Percentiles rank a stretch among this genome's conserved stretches.
Evolutionary conservation across 495 filamentous ascomycete species (phyloP).

Genomic region (Amniculicola lignicola): DNA sequence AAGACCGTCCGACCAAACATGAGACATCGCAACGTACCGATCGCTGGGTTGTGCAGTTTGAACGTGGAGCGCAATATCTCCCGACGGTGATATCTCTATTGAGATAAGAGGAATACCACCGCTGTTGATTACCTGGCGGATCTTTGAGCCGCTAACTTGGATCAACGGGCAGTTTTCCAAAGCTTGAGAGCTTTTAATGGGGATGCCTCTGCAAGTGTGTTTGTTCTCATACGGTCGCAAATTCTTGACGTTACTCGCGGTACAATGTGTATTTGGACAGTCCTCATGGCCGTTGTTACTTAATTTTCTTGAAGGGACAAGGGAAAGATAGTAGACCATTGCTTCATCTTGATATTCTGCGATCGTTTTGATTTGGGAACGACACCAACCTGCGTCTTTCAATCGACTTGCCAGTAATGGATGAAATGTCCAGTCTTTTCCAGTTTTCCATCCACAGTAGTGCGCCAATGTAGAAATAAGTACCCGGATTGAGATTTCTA

Average conservation of each 20-base stretch:
- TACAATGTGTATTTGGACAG: neutral
- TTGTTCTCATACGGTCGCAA: neutral
- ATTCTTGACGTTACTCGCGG: neutral
- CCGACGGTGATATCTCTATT: neutral
- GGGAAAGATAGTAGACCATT: neutral
- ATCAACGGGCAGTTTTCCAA: neutral
- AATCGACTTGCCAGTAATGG: neutral
- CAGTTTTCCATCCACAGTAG: no score
- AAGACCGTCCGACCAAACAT: conserved; percentile 21
- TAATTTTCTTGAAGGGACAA: neutral
- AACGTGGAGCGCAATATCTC: neutral
- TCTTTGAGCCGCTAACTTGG: neutral
- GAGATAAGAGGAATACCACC: neutral
- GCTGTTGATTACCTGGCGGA: neutral
- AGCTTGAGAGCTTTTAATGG: no score
- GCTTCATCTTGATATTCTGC: neutral
- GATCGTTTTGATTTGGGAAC: neutral
- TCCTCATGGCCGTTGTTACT: neutral
- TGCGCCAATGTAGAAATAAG: no score
- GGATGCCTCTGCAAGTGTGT: neutral
- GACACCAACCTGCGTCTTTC: neutral
- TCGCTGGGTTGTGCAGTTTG: neutral
- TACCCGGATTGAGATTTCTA: no score
- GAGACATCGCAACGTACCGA: conserved; percentile 15
- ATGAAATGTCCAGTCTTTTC: no score